Conservation (phyloP, 148 eudicot genomes). For the Cornus kousa region DNA sequence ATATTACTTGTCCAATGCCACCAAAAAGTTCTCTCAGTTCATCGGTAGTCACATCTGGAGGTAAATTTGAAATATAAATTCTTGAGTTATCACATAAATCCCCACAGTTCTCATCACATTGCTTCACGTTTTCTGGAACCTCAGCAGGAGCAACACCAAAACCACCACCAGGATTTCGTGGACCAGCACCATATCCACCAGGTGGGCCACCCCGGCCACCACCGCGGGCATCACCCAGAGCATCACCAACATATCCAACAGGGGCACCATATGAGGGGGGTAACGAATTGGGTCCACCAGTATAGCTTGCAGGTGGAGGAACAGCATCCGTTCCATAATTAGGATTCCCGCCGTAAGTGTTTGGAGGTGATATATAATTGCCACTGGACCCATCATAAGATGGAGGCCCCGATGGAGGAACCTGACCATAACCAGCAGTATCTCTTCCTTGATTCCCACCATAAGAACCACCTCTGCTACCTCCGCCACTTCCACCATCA, state of each 20-base stretch:
- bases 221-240: constrained; percentile 41
- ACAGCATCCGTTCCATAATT: constrained; percentile 72
- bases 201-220: constrained; percentile 65
- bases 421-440: constrained; percentile 59
- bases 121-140: constrained; percentile 72
- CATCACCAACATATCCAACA: constrained; percentile 63
- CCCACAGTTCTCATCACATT: constrained; percentile 85
- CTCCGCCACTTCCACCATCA: constrained; percentile 53
- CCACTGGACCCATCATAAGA: constrained; percentile 57
- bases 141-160: constrained; percentile 53
- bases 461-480: constrained; percentile 57
- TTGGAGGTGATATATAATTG: constrained; percentile 48
- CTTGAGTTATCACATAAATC: constrained; percentile 85
- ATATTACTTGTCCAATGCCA: constrained; percentile 91
- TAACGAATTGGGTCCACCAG: constrained; percentile 68
- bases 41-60: constrained; percentile 78
- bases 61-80: constrained; percentile 91
- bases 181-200: constrained; percentile 66
- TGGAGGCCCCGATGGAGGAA: constrained; percentile 42
- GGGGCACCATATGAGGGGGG: constrained; percentile 81
- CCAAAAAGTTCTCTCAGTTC: constrained; percentile 90
- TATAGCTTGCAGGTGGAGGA: constrained; percentile 85
- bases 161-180: constrained; percentile 45
- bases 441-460: constrained; percentile 60
- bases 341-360: constrained; percentile 51